Evolutionary conservation across 345 rosid species (phyloP).

Genomic region (Hevea brasiliensis): DNA sequence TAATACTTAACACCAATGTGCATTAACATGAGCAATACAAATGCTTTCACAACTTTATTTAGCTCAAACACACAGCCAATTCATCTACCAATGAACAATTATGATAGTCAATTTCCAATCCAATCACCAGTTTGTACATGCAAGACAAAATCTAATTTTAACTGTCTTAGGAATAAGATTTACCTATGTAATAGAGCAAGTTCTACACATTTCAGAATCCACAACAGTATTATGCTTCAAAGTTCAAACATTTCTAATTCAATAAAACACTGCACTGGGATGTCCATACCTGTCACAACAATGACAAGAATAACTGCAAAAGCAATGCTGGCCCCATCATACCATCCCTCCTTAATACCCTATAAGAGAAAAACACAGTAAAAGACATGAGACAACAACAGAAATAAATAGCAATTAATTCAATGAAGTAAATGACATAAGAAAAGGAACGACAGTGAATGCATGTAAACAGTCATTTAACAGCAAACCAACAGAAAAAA

Average conservation of each 20-base stretch:
- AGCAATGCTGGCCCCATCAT: constrained; percentile 98
- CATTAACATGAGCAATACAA: background rate
- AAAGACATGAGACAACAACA: background rate
- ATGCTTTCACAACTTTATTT: background rate
- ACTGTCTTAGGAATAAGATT: background rate
- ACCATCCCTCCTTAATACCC: constrained; percentile 96
- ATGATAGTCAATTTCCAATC: background rate
- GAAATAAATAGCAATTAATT: background rate
- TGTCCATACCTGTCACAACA: constrained; percentile 75
- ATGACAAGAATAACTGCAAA: constrained; percentile 95
- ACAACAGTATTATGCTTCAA: background rate
- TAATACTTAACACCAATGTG: background rate
- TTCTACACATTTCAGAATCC: background rate
- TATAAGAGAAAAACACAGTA: constrained; percentile 11
- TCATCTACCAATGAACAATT: no score
- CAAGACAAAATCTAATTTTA: background rate
- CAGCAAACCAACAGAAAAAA: background rate
- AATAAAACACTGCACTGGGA: background rate
- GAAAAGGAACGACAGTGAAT: background rate
- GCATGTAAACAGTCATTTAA: background rate
- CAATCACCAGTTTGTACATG: background rate
- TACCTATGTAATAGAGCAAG: background rate
- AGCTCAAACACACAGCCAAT: no score
- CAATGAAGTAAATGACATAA: background rate
- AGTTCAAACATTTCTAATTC: background rate